A percentile compares a stretch with the other conserved stretches of the same genome.
phyloP scores from a whole-genome alignment of 208 protist genomes.

The Balamuthia mandrillaris region DNA sequence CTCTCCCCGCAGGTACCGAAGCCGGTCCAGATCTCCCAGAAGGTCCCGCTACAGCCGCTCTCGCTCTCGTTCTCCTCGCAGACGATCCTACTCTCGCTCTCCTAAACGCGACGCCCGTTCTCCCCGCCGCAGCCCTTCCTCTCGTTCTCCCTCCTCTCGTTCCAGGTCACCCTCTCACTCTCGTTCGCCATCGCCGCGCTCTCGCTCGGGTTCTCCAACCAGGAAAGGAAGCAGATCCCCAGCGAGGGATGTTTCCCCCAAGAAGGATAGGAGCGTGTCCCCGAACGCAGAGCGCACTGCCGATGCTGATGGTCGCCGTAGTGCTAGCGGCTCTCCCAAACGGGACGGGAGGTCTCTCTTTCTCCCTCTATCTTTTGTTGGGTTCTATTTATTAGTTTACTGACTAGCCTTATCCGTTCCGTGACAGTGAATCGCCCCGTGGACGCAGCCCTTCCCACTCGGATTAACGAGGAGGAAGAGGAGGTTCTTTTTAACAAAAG shows the following conservation, averaged over 20 bases:
- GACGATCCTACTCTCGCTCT: background rate
- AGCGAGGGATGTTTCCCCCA: background rate
- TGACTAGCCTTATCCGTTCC: no score
- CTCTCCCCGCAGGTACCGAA: background rate
- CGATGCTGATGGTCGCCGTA: background rate
- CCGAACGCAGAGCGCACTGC: background rate
- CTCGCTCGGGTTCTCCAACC: background rate
- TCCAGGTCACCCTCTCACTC: background rate
- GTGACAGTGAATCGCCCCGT: no score
- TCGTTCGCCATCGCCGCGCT: background rate
- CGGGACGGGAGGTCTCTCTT: background rate
- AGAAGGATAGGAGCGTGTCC: background rate
- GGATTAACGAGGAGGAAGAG: no score
- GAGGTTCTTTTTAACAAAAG: no score
- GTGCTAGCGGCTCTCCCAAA: background rate
- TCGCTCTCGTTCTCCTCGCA: background rate
- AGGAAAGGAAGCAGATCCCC: background rate
- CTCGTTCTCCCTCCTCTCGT: background rate
- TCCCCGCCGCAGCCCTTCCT: background rate
- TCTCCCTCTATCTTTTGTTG: no score
- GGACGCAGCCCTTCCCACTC: no score
- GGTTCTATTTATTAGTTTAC: no score
- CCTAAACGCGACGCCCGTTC: background rate
- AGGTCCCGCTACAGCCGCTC: background rate
- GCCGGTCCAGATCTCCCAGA: background rate